These are phyloP conservation scores for Yarrowia osloensis DNA, from an alignment of 805 yeast species.

Conservation along the genomic window DNA sequence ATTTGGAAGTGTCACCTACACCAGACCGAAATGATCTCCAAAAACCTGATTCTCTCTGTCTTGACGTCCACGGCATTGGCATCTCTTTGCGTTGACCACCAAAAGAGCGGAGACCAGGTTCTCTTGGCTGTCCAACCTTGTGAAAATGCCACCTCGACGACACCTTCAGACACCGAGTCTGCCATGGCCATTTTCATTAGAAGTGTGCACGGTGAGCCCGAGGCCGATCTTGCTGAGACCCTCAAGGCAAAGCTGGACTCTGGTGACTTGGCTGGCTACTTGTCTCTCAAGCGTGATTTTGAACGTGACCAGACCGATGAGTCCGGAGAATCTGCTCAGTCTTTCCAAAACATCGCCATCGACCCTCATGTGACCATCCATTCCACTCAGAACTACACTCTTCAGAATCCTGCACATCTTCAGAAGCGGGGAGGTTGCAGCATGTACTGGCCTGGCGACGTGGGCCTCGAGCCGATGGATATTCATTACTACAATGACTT, in stretches of 20 bases:
- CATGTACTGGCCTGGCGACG: conserved; percentile 25
- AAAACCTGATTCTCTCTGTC: neutral
- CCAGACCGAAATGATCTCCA: neutral
- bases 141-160: neutral
- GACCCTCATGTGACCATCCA: neutral
- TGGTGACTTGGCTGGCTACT: neutral
- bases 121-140: conserved; percentile 18
- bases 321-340: neutral
- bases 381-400: neutral
- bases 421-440: conserved; percentile 17
- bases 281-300: conserved; percentile 1
- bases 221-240: conserved; percentile 8
- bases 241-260: conserved; percentile 8
- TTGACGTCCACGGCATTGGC: neutral
- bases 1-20: neutral
- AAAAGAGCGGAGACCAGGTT: neutral
- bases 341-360: conserved; percentile 2
- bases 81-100: conserved; percentile 13
- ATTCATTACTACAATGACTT: conserved; percentile 19
- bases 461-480: neutral
- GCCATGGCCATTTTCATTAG: conserved; percentile 12
- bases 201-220: neutral
- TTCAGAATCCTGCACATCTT: neutral
- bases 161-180: conserved; percentile 1
- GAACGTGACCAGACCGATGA: neutral